Base-by-base conservation (phyloP, 768 basidiomycete genomes). In the Amanita rimosa region DNA sequence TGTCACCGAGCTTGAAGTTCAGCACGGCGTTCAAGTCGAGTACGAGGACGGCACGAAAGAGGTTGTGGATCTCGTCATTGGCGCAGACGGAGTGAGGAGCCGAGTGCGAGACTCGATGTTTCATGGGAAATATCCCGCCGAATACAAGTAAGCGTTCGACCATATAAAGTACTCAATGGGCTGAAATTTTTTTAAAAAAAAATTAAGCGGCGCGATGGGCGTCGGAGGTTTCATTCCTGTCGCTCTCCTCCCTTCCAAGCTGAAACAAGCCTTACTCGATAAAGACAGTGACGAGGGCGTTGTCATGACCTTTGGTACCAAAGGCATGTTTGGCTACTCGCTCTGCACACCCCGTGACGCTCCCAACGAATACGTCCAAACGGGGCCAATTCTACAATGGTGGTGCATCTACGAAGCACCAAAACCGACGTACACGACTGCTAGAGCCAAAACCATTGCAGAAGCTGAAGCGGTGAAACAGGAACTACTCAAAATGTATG, bases 351-450 rank as follows among this genome's bases (percentile, higher is more conserved):
- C 58, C 5, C 48, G 52, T 19, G 48, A 53, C 5, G 40, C 24
- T 21, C 24, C 49, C 2, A 48, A 48, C 37, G 22, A 40, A 16
- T 38, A 48, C 7, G 10, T 39, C 14, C 36, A 17, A 17, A 27
- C 29, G 9, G 44, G 48, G 2, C 54, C 53, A 22, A 54, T 58
- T 31, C 60, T 70, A 14, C 62, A 65, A 56, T 70, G 69, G 69
- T 72, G 69, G 69, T 64, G 68, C 2, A 67, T 66, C 26, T 70
- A 68, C 51, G 64, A 67, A 56, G 57, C 60, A 4, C 36, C 56
- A 11, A 55, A 50, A 2, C 57, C 62, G 6, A 0, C 24, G 9
- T 48, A 22, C 29, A 16, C 46, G 24, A 40, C 46, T 11, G 16
- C 36, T 6, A 13, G 46, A 37, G 36, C 46, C 3, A 48, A 48